phyloP scores from a whole-genome alignment of 2,329 filamentous ascomycete species.

The Microdochium bolleyi region DNA sequence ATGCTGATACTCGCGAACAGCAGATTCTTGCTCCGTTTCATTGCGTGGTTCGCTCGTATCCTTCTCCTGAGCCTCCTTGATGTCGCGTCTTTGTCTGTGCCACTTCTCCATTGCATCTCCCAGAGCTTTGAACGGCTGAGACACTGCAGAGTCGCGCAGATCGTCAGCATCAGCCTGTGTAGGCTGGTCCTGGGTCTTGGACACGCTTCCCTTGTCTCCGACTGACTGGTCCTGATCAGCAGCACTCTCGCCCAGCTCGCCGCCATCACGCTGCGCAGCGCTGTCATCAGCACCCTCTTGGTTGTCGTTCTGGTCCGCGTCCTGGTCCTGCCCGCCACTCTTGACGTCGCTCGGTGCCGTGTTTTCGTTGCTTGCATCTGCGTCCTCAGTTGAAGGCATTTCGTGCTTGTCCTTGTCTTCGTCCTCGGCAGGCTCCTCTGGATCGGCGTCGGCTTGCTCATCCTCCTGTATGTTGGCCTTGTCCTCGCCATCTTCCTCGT shows the following conservation, averaged over 20 bases:
- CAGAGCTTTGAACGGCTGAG: constrained; percentile 84
- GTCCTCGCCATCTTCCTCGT: constrained; percentile 29
- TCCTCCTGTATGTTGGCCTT: constrained; percentile 21
- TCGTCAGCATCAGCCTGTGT: constrained; percentile 33
- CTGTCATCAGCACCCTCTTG: constrained; percentile 53
- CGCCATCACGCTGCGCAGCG: constrained; percentile 56
- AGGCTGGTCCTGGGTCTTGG: constrained; percentile 35
- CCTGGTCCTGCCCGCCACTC: constrained; percentile 57
- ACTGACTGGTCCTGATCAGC: constrained; percentile 56
- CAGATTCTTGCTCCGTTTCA: constrained; percentile 38
- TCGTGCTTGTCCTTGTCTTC: constrained; percentile 23
- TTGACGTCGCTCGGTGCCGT: constrained; percentile 55
- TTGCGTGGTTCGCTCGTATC: constrained; percentile 43
- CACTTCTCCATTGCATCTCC: constrained; percentile 89
- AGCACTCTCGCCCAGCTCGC: constrained; percentile 56
- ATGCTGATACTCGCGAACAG: constrained; percentile 89
- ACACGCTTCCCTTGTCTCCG: constrained; percentile 53
- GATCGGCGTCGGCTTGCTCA: constrained; percentile 20
- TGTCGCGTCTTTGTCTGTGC: constrained; percentile 83
- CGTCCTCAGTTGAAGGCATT: constrained; percentile 28
- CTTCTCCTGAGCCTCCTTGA: constrained; percentile 53
- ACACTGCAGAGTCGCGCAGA: constrained; percentile 31
- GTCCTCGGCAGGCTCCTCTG: constrained; percentile 21
- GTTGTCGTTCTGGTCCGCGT: constrained; percentile 54
- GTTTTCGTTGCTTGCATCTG: constrained; percentile 50